Percentiles rank a stretch among this genome's conserved stretches.
phyloP scores from a whole-genome alignment of 2,329 filamentous ascomycete species.

The Nemania sp. region DNA sequence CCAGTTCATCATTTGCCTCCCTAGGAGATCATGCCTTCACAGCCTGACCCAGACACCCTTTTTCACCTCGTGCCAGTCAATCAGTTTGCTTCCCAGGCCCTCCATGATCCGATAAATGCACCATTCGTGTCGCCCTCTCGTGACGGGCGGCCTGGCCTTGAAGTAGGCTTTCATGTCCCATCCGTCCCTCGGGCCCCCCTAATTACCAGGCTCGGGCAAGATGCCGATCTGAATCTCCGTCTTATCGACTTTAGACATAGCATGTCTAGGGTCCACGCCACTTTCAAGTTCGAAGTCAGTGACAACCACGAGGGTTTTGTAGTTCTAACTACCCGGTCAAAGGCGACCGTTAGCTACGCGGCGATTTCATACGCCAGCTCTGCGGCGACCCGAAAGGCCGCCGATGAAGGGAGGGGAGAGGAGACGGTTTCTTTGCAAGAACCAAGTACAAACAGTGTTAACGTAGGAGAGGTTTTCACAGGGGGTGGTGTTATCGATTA shows the following conservation, averaged over 20 bases:
- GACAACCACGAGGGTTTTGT: too few relatives aligned
- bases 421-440: neutral
- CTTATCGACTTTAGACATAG: neutral
- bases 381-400: neutral
- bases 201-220: neutral
- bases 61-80: neutral
- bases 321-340: neutral
- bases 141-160: neutral
- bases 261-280: neutral
- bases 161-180: constrained; percentile 6
- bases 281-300: neutral
- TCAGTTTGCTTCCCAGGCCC: neutral
- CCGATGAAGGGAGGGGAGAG: neutral
- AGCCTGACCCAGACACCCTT: neutral
- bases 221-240: neutral
- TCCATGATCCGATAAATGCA: neutral
- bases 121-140: constrained; percentile 1
- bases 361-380: neutral
- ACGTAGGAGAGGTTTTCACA: neutral
- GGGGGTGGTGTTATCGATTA: neutral
- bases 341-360: too few relatives aligned
- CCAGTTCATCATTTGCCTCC: neutral
- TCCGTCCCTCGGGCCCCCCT: neutral
- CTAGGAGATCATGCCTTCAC: neutral
- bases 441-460: neutral